Evolutionary conservation across 176 grass and related monocot species (phyloP).

Genomic region (Juncus effusus): DNA sequence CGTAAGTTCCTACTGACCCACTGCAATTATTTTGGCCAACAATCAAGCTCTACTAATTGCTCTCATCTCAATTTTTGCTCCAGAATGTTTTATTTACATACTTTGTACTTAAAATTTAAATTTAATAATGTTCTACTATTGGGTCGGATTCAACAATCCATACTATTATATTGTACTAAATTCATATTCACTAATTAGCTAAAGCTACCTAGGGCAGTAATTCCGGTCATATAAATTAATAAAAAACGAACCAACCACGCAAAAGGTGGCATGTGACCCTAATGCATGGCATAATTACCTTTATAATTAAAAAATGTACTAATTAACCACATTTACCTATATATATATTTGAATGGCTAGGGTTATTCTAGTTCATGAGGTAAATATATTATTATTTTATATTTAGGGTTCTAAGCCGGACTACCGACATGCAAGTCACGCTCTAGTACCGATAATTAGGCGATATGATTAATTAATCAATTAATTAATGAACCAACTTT

Average conservation of each 20-base stretch:
- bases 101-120: no score
- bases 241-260: slow-evolving; percentile 33
- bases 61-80: no score
- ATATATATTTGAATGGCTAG: slow-evolving; percentile 33
- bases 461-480: background rate
- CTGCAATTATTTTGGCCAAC: no score
- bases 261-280: slow-evolving; percentile 70
- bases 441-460: slow-evolving; percentile 46
- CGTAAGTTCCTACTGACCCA: no score
- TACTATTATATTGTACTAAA: no score
- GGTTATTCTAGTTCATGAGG: slow-evolving; percentile 28
- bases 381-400: background rate
- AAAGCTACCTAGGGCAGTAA: background rate
- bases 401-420: slow-evolving; percentile 36
- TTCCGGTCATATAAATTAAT: background rate
- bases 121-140: no score
- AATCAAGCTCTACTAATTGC: no score
- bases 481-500: slow-evolving; percentile 36
- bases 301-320: slow-evolving; percentile 45
- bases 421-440: slow-evolving; percentile 44
- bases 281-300: slow-evolving; percentile 55
- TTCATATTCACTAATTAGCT: no score
- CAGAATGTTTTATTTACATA: no score
- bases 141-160: no score
- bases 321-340: slow-evolving; percentile 19